These are phyloP conservation scores for Zygoascus tannicola DNA, from an alignment of 805 yeast species.

Conservation along the genomic window DNA sequence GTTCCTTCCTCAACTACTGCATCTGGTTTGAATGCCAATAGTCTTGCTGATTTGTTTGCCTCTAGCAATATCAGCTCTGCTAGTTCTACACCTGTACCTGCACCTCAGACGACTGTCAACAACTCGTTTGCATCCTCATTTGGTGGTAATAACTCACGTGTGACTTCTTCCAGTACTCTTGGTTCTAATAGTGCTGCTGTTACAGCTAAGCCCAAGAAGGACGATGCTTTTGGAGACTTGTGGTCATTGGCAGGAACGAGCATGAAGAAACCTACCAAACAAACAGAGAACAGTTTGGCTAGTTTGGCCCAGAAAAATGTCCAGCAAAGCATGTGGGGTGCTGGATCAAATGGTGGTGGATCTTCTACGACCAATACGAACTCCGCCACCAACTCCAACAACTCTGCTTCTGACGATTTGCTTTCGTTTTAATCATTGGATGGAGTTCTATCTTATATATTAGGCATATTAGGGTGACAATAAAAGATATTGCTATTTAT, in stretches of 20 bases:
- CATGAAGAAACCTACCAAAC: conserved; percentile 7
- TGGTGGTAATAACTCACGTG: conserved; percentile 14
- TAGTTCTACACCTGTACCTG: conserved; percentile 9
- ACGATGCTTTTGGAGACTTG: conserved; percentile 33
- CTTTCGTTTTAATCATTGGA: too few relatives aligned
- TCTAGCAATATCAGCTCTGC: conserved; percentile 12
- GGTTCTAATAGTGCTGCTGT: not conserved
- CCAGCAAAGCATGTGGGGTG: conserved; percentile 23
- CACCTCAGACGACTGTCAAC: conserved; percentile 12
- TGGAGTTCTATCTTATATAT: too few relatives aligned
- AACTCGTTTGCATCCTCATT: conserved; percentile 9
- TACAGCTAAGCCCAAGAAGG: conserved; percentile 15
- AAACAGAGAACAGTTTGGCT: conserved; percentile 12
- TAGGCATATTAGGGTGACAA: not conserved
- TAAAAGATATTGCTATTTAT: not conserved
- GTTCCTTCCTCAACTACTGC: conserved; percentile 30
- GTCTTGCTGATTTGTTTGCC: conserved; percentile 19
- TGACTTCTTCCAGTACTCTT: conserved; percentile 9
- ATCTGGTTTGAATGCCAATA: conserved; percentile 6
- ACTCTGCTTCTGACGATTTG: conserved; percentile 7
- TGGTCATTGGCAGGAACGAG: conserved; percentile 28
- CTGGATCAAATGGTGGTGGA: conserved; percentile 1
- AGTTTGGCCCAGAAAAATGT: conserved; percentile 24
- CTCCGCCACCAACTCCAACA: conserved; percentile 1
- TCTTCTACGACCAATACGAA: not conserved